Conservation (phyloP, 306 rosid species). For the Canavalia gladiata region DNA sequence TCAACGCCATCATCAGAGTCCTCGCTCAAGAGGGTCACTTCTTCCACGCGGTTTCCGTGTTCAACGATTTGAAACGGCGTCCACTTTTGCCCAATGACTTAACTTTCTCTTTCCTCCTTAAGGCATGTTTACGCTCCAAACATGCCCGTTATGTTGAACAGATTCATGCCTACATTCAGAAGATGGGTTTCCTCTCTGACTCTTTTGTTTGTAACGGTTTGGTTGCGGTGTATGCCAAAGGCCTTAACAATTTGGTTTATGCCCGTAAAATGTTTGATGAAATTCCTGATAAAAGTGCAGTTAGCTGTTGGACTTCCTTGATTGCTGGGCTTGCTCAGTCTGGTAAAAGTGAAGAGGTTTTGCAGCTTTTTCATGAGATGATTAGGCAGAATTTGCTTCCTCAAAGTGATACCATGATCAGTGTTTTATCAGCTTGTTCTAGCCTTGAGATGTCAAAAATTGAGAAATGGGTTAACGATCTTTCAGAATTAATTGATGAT, state of each 20-base stretch:
- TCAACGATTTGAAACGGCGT: constrained; percentile 52
- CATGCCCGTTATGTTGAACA: constrained; percentile 51
- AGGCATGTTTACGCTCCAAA: constrained; percentile 53
- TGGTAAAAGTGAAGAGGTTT: constrained; percentile 55
- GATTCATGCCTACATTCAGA: constrained; percentile 60
- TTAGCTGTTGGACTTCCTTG: constrained; percentile 65
- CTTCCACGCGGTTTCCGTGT: constrained; percentile 48
- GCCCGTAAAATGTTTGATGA: constrained; percentile 69
- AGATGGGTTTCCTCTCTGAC: constrained; percentile 53
- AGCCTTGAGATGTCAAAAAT: constrained; percentile 53
- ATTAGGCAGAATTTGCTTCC: constrained; percentile 57
- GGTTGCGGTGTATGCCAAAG: constrained; percentile 56
- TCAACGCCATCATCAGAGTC: constrained; percentile 68
- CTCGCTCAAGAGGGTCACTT: constrained; percentile 56
- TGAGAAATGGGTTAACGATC: constrained; percentile 62
- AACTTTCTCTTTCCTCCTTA: constrained; percentile 68
- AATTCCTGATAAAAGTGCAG: constrained; percentile 56
- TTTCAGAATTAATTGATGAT: constrained; percentile 37
- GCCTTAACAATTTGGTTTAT: constrained; percentile 50
- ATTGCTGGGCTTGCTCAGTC: constrained; percentile 60
- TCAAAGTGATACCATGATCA: constrained; percentile 61
- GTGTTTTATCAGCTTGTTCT: constrained; percentile 72
- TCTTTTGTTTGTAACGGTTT: constrained; percentile 58
- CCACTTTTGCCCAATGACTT: constrained; percentile 64
- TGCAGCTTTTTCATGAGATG: constrained; percentile 60